Percentiles rank a stretch among this genome's conserved stretches.
These are phyloP conservation scores for Venturia nashicola DNA, from an alignment of 2,329 filamentous ascomycete genomes.

Conservation along the genomic window DNA sequence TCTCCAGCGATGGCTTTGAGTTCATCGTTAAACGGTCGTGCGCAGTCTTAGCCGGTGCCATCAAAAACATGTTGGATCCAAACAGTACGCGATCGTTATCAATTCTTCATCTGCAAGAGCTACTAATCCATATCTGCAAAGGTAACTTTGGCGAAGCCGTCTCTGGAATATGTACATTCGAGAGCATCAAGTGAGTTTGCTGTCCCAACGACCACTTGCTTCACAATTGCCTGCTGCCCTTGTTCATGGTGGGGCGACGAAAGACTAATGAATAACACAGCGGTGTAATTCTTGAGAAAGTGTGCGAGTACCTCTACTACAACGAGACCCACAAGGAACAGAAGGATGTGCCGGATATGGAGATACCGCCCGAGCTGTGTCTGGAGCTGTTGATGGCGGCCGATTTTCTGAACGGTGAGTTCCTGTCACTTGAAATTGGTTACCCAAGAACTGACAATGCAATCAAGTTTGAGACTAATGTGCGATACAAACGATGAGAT, in stretches of 20 bases:
- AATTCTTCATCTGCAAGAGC: neutral
- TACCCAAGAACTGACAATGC: neutral
- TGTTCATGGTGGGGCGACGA: no score
- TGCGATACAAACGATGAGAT: neutral
- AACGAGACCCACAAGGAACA: conserved; percentile 60
- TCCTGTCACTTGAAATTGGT: neutral
- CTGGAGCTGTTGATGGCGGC: conserved; percentile 67
- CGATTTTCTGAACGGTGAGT: conserved; percentile 57
- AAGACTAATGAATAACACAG: conserved; percentile 27
- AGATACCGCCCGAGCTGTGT: conserved; percentile 66
- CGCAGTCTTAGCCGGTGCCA: conserved; percentile 55
- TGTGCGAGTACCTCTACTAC: conserved; percentile 76
- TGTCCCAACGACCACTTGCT: neutral
- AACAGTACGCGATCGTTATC: conserved; percentile 39
- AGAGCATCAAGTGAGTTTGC: conserved; percentile 53
- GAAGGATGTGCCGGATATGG: conserved; percentile 68
- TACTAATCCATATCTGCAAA: conserved; percentile 16
- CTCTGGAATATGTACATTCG: conserved; percentile 52
- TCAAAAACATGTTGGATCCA: conserved; percentile 64
- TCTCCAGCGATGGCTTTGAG: conserved; percentile 65
- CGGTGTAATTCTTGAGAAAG: conserved; percentile 63
- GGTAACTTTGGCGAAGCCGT: conserved; percentile 54
- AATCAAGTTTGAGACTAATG: neutral
- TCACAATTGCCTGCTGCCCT: neutral
- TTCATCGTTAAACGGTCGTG: conserved; percentile 63